Base-by-base conservation (phyloP, 192 early-diverging fungal species). In the Mortierella claussenii region DNA sequence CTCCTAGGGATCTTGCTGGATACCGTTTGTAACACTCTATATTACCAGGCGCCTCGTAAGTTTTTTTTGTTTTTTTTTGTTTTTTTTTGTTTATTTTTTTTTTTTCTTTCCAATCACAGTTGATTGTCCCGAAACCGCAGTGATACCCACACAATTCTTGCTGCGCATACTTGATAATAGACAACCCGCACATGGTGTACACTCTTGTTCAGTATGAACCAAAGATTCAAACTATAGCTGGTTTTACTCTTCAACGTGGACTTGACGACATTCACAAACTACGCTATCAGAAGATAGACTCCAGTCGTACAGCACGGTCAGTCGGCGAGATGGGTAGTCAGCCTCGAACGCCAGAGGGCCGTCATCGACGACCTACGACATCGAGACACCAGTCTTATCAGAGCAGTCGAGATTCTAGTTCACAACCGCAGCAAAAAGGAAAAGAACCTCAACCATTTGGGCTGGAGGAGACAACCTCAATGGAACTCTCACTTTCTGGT, bases 121-220 rank as follows among this genome's bases (percentile, higher is more conserved):
- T 40, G 7, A 40, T 10, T 13, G 13, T 40, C 37, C n/a, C n/a
- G n/a, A n/a, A n/a, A n/a, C n/a, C n/a, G n/a, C n/a, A n/a, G n/a
- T n/a, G n/a, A n/a, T n/a, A n/a, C n/a, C n/a, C n/a, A n/a, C n/a
- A n/a, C n/a, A n/a, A n/a, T n/a, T n/a, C n/a, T n/a, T n/a, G n/a
- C n/a, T n/a, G n/a, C n/a, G n/a, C n/a, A n/a, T n/a, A n/a, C n/a
- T n/a, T n/a, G n/a, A n/a, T n/a, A n/a, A 43, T 53, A 78, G 94
- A 92, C 40, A 97, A 97, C 65, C 82, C 89, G 7, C 88, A 89
- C 26, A 55, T 97, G 18, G 84, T 95, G 26, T 96, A 96, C 78
- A 88, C 90, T 26, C 82, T 97, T 63, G 85, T 96, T 24, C 85
- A 91, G 46, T 81, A 90, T 51, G 90, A 91, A 37, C 69, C 84